Conservation (phyloP, 176 grass and related monocot species). For the Miscanthus lutarioriparius region DNA sequence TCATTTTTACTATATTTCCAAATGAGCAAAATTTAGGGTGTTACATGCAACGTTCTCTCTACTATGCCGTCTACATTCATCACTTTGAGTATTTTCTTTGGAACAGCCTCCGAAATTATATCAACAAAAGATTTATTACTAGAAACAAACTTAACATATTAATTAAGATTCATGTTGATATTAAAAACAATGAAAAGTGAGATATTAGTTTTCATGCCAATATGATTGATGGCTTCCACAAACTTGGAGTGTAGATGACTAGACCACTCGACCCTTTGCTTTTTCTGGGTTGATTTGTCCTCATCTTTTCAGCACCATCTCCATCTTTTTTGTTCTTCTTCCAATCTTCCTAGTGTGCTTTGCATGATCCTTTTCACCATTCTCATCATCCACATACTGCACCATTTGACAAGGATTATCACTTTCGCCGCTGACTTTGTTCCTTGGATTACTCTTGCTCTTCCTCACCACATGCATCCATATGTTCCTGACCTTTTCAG, state of each 20-base stretch:
- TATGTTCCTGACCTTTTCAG: slow-evolving; percentile 53
- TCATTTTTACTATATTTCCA: no score
- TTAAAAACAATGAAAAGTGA: no score
- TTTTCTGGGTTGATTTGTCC: slow-evolving; percentile 26
- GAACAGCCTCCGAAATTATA: no score
- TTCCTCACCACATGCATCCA: slow-evolving; percentile 57
- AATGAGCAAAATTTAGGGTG: no score
- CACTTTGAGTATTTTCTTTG: no score
- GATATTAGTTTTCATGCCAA: no score
- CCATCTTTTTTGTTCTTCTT: slow-evolving; percentile 30
- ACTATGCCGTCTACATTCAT: no score
- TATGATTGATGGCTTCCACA: slow-evolving; percentile 12
- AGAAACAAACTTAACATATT: no score
- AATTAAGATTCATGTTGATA: no score
- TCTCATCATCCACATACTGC: background rate
- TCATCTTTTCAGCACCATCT: slow-evolving; percentile 21
- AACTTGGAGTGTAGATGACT: slow-evolving; percentile 55
- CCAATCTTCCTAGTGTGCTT: slow-evolving; percentile 15
- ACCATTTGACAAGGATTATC: background rate
- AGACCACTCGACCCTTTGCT: slow-evolving; percentile 53
- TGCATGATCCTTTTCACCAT: background rate
- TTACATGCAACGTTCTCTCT: no score
- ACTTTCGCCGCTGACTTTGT: background rate
- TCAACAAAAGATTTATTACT: no score
- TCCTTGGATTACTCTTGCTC: background rate